These are phyloP conservation scores for Pseudogymnoascus pannorum DNA, from an alignment of 2,329 filamentous ascomycete species.

Conservation along the genomic window DNA sequence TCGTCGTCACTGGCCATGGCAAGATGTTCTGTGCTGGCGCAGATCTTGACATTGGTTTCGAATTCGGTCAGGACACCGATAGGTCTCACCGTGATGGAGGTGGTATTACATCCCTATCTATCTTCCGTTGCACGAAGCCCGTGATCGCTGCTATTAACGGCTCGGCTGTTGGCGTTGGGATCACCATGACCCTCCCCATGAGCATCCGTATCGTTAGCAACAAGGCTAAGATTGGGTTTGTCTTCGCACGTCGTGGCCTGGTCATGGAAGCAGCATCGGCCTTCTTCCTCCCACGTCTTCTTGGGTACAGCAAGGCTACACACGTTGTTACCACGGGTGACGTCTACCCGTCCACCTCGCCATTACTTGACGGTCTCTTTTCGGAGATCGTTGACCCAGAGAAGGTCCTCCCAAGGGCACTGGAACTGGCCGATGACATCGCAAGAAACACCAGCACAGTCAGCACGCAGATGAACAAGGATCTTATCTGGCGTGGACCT, in stretches of 20 bases:
- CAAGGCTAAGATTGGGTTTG: conserved; percentile 61
- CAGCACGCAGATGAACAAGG: conserved; percentile 57
- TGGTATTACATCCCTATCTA: conserved; percentile 44
- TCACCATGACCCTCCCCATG: conserved; percentile 52
- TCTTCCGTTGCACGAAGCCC: conserved; percentile 49
- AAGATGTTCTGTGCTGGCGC: conserved; percentile 50
- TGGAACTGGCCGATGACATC: conserved; percentile 59
- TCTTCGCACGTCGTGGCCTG: conserved; percentile 61
- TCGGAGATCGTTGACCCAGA: conserved; percentile 54
- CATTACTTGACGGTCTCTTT: conserved; percentile 54
- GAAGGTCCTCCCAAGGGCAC: conserved; percentile 53
- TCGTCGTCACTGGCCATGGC: conserved; percentile 46
- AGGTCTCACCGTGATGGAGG: conserved; percentile 41
- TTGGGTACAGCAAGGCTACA: conserved; percentile 55
- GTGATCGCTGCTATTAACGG: conserved; percentile 51
- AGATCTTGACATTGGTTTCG: conserved; percentile 39
- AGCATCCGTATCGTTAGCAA: conserved; percentile 43
- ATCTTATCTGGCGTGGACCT: conserved; percentile 55
- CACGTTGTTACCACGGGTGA: conserved; percentile 58
- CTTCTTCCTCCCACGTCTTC: conserved; percentile 62
- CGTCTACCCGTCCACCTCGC: conserved; percentile 44
- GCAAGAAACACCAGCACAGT: conserved; percentile 57
- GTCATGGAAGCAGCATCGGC: conserved; percentile 63
- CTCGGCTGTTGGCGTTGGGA: conserved; percentile 50
- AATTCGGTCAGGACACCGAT: conserved; percentile 15